Evolutionary conservation across 108 stramenopile genomes (phyloP).

Genomic region (Seminavis robusta): DNA sequence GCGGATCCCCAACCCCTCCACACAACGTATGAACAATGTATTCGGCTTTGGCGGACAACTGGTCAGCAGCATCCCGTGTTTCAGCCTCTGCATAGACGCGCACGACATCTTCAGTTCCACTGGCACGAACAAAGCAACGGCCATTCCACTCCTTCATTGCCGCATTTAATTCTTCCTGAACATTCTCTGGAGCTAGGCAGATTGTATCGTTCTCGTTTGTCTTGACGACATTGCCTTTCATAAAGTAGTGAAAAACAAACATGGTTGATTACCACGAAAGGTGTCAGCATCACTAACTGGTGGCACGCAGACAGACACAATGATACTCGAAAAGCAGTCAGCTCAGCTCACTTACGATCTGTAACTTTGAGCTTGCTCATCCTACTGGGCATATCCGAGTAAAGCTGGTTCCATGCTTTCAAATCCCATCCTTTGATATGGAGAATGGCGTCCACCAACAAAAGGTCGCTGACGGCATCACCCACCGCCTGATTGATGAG

Average conservation of each 20-base stretch:
- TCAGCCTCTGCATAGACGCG: conserved; percentile 97
- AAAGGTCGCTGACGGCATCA: conserved; percentile 93
- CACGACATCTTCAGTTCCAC: conserved; percentile 98
- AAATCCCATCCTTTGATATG: conserved; percentile 55
- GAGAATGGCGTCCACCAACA: conserved; percentile 91
- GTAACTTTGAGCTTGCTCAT: conserved; percentile 92
- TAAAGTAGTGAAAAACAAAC: not conserved
- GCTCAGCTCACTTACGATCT: too few species aligned
- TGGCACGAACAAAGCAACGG: conserved; percentile 95
- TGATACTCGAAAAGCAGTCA: too few species aligned
- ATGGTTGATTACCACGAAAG: too few species aligned
- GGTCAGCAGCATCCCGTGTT: conserved; percentile 61
- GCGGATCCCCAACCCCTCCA: conserved; percentile 65
- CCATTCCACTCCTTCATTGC: conserved; percentile 48
- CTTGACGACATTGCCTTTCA: conserved; percentile 62
- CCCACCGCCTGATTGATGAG: conserved; percentile 96
- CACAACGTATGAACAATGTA: conserved; percentile 63
- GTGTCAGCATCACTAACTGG: not conserved
- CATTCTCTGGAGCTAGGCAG: conserved; percentile 58
- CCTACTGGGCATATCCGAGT: conserved; percentile 90
- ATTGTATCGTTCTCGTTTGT: conserved; percentile 91
- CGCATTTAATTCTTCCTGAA: conserved; percentile 84
- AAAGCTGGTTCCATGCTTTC: conserved; percentile 79
- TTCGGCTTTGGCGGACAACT: conserved; percentile 65
- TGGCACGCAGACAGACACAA: too few species aligned